Evolutionary conservation across 208 protist genomes (phyloP).

Genomic region (Giardia duodenalis): DNA sequence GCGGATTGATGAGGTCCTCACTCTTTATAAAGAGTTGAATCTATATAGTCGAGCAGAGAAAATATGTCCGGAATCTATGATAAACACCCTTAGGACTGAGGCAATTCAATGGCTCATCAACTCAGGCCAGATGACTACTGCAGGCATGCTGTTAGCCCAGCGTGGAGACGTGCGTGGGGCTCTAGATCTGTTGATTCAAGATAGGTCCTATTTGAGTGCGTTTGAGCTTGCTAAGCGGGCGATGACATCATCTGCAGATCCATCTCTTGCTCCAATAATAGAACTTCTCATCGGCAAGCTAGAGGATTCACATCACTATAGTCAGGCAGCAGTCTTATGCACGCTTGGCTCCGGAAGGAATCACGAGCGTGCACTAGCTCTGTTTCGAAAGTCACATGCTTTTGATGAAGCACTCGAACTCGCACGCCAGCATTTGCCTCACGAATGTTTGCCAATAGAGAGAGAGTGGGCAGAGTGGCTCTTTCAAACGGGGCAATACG

Average conservation of each 20-base stretch:
- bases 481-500: neutral
- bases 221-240: neutral
- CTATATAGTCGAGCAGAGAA: slow-evolving; percentile 10
- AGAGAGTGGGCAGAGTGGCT: slow-evolving; percentile 17
- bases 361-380: neutral
- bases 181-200: slow-evolving; percentile 29
- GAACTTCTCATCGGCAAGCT: neutral
- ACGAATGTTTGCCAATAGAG: slow-evolving; percentile 20
- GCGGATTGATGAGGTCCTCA: neutral
- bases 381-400: neutral
- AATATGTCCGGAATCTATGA: neutral
- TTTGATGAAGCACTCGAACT: slow-evolving; percentile 22
- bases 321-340: neutral
- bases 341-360: neutral
- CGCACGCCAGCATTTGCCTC: neutral
- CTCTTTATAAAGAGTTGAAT: neutral
- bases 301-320: slow-evolving; percentile 7
- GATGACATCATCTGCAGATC: neutral
- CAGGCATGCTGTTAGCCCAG: neutral
- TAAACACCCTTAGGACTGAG: neutral
- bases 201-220: slow-evolving; percentile 22
- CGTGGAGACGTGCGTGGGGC: slow-evolving; percentile 3
- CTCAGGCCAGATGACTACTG: neutral
- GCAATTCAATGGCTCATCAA: slow-evolving; percentile 20
- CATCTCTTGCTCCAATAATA: neutral